phyloP scores from a whole-genome alignment of 2,329 filamentous ascomycete genomes.

The Pseudocercospora cruenta region DNA sequence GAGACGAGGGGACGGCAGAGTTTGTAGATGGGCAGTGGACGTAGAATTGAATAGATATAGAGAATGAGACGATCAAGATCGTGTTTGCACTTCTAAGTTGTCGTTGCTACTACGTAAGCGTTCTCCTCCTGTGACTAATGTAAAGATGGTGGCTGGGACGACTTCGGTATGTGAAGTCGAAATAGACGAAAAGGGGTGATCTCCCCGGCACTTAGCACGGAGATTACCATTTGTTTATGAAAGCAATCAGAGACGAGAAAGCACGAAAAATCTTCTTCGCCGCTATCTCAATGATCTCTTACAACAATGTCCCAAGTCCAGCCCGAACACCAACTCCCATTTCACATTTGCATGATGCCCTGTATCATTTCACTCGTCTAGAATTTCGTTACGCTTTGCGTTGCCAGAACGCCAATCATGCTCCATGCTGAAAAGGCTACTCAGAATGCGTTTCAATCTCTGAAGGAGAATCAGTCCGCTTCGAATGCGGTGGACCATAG shows the following conservation, averaged over 20 bases:
- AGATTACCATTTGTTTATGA: neutral
- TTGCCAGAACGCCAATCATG: neutral
- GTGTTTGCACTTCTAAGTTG: too few species aligned
- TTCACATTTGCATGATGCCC: neutral
- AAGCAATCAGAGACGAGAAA: neutral
- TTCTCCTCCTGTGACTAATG: neutral
- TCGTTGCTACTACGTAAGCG: neutral
- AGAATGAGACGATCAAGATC: neutral
- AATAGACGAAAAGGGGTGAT: neutral
- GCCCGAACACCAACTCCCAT: neutral
- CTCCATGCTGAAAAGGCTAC: neutral
- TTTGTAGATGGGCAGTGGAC: slow-evolving; percentile 33
- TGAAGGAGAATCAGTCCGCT: neutral
- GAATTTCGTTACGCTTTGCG: neutral
- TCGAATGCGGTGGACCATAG: neutral
- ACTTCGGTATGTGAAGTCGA: neutral
- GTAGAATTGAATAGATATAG: neutral
- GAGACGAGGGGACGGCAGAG: slow-evolving; percentile 49
- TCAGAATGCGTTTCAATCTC: neutral
- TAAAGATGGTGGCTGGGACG: neutral
- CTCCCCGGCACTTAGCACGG: neutral
- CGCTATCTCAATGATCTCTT: neutral
- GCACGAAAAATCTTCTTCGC: neutral
- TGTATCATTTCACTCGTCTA: slow-evolving; percentile 1
- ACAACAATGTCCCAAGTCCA: neutral